Conservation (phyloP, 2,329 filamentous ascomycete species). For the Colletotrichum camelliae region DNA sequence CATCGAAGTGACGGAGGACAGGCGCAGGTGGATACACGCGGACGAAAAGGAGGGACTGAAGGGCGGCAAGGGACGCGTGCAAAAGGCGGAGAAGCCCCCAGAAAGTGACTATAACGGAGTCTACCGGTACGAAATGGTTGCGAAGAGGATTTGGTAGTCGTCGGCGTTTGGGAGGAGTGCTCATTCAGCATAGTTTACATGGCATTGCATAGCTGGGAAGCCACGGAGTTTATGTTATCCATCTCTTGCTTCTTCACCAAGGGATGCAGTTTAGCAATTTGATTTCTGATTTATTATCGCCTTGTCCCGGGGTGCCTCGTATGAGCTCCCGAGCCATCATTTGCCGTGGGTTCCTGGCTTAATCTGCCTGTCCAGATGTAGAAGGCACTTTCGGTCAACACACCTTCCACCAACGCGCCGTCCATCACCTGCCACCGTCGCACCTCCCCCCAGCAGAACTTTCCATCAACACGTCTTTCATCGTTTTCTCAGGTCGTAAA, state of each 20-base stretch:
- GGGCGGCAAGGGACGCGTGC: constrained; percentile 57
- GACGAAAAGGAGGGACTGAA: constrained; percentile 78
- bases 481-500: neutral
- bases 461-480: neutral
- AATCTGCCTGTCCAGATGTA: neutral
- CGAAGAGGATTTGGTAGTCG: constrained; percentile 90
- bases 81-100: constrained; percentile 57
- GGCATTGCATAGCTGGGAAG: neutral
- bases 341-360: neutral
- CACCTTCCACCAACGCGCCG: neutral
- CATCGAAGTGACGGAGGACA: constrained; percentile 88
- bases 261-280: neutral
- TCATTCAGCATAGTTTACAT: neutral
- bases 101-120: constrained; percentile 63
- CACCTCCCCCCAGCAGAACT: neutral
- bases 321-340: neutral
- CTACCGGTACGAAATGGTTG: constrained; percentile 92
- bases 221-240: neutral
- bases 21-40: constrained; percentile 82
- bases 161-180: neutral
- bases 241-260: neutral
- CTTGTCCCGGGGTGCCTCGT: neutral
- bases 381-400: neutral
- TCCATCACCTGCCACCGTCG: neutral
- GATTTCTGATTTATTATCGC: neutral